Percentiles rank a stretch among this genome's conserved stretches.
phyloP scores from a whole-genome alignment of 768 basidiomycete species.

The Bullera alba region DNA sequence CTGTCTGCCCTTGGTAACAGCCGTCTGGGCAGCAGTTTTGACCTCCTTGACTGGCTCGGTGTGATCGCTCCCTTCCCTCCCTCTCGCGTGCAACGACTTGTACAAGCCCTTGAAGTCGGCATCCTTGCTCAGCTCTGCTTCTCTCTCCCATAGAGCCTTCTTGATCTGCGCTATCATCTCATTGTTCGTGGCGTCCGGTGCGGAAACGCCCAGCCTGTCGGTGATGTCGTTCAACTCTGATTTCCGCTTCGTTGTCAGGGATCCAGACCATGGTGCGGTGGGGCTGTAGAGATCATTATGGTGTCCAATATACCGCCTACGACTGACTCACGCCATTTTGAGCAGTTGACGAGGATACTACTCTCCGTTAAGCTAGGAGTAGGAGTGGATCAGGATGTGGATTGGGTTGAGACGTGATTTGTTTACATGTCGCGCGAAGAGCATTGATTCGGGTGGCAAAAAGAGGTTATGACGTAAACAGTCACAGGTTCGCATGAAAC shows the following conservation, averaged over 20 bases:
- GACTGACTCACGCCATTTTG: not conserved
- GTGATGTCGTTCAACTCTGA: conserved; percentile 36
- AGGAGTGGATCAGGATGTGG: no score
- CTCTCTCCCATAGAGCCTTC: conserved; percentile 25
- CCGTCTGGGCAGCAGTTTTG: not conserved
- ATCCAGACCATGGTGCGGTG: conserved; percentile 15
- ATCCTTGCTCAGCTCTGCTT: conserved; percentile 11
- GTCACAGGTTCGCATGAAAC: no score
- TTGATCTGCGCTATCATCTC: conserved; percentile 33
- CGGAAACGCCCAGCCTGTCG: conserved; percentile 19
- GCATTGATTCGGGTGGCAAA: no score
- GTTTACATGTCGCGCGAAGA: no score
- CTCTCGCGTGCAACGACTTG: conserved; percentile 8
- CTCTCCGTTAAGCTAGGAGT: no score
- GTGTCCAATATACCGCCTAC: not conserved
- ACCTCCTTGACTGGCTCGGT: conserved; percentile 9
- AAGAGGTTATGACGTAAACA: no score
- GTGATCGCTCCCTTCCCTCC: not conserved
- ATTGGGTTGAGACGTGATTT: no score
- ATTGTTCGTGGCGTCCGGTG: conserved; percentile 14
- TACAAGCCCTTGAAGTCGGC: conserved; percentile 39
- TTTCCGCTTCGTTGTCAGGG: conserved; percentile 26
- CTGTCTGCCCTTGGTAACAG: conserved; percentile 19
- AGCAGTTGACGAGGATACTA: no score
- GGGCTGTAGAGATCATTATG: no score